Evolutionary conservation across 768 basidiomycete genomes (phyloP), one percentile per base, ranked within the genome.

Genomic region (Trametes elegans): DNA sequence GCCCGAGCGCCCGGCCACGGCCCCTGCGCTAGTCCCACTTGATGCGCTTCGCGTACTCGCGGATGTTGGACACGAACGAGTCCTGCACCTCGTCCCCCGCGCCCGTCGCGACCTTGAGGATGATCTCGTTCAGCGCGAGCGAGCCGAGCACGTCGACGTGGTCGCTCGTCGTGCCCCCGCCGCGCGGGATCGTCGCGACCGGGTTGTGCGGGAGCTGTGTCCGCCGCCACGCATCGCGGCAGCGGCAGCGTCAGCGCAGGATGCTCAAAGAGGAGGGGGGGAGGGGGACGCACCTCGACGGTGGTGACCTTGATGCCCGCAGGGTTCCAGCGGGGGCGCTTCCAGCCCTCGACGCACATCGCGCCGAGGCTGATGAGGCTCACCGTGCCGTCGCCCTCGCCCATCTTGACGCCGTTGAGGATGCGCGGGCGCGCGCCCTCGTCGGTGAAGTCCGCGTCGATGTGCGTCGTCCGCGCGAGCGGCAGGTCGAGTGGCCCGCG

Each of bases 341-440:
- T 90, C 96, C 95, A 97, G 7, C 95, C 96, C 66, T 93, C 92
- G 10, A 89, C 86, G 64, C 96, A 98, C 93, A 98, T 97, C n/a
- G 90, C 84, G 14, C 94, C 96, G 49, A 94, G 76, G 61, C 89
- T 91, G 29, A 95, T 65, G 36, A 93, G 71, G 62, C 84, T 84
- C 21, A 94, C 93, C 2, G 97, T 98, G 11, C 97, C 96, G 68
- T 98, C 97, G 7, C 94, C 96, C 73, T 97, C 93, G 35, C 93
- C 92, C 70, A 95, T 84, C 61, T 88, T 90, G 49, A 98, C 91
- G 10, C 95, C 95, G 58, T 90, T 92, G 48, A 79, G 74, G 43
- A 91, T 84, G 71, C 82, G 86, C 11, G 90, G 90, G 31, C 58
- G 70, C 1, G 72, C 64, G 7, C 59, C 72, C 45, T 89, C 87